phyloP scores from a whole-genome alignment of 352 stramenopile genomes.

The Pilasporangium apinafurcum region DNA sequence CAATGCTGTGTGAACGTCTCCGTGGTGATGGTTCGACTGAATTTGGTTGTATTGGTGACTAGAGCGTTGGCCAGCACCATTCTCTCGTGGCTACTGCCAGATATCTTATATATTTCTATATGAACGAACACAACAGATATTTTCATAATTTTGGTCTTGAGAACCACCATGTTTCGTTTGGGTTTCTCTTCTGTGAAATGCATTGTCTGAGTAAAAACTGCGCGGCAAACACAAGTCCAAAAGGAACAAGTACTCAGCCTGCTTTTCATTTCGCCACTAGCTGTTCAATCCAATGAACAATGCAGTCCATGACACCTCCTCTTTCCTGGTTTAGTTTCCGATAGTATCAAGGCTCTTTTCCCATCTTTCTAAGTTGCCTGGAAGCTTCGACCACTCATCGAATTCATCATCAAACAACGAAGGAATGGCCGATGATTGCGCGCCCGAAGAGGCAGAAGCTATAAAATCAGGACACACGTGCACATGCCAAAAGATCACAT shows the following conservation, averaged over 20 bases:
- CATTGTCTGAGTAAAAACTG: conserved; percentile 5
- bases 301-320: conserved; percentile 3
- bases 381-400: conserved; percentile 80
- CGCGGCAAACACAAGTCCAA: not conserved
- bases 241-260: too few relatives aligned
- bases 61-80: conserved; percentile 1
- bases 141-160: too few relatives aligned
- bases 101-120: conserved; percentile 4
- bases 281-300: too few relatives aligned
- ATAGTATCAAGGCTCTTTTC: conserved; percentile 85
- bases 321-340: conserved; percentile 49
- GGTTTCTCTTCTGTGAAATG: conserved; percentile 4
- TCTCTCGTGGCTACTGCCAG: conserved; percentile 1
- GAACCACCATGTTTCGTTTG: conserved; percentile 3
- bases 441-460: conserved; percentile 17
- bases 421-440: conserved; percentile 65
- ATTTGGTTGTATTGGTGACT: conserved; percentile 81
- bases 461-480: not conserved
- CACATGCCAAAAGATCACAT: not conserved
- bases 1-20: conserved; percentile 80
- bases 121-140: conserved; percentile 3
- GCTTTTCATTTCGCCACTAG: too few relatives aligned
- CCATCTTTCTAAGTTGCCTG: conserved; percentile 82
- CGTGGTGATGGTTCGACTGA: conserved; percentile 77
- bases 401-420: conserved; percentile 85